Conservation (phyloP, 2,329 filamentous ascomycete genomes). For the Fusarium avenaceum region DNA sequence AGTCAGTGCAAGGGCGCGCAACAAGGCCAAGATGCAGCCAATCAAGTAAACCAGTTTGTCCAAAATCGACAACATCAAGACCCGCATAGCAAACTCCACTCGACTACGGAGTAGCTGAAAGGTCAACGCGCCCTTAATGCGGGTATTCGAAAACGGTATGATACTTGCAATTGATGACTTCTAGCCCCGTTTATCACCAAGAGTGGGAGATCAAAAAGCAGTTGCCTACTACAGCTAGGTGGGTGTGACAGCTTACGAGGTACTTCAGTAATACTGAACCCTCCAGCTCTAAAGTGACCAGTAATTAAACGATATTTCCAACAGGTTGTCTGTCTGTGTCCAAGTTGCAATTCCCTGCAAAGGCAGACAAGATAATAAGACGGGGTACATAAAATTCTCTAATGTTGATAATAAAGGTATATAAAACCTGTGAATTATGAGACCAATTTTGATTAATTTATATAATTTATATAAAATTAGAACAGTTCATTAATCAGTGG, state of each 20-base stretch:
- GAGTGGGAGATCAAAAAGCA: too few species aligned
- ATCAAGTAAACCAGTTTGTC: not conserved
- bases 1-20: slow-evolving; percentile 12
- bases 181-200: not conserved
- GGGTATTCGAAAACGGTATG: not conserved
- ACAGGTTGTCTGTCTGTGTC: not conserved
- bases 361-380: too few species aligned
- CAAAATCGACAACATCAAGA: not conserved
- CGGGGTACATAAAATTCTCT: too few species aligned
- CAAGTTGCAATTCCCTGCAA: too few species aligned
- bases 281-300: too few species aligned
- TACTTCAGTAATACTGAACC: not conserved
- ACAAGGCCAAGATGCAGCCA: not conserved
- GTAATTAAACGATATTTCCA: not conserved
- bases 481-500: too few species aligned
- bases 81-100: slow-evolving; percentile 2
- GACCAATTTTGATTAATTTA: too few species aligned
- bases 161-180: not conserved
- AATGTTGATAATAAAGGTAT: too few species aligned
- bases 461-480: too few species aligned
- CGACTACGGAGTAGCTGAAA: not conserved
- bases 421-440: too few species aligned
- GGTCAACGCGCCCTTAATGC: not conserved
- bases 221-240: too few species aligned
- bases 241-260: not conserved